Evolutionary conservation across 2,329 filamentous ascomycete species (phyloP), one percentile per base, ranked within the genome.

Genomic region (Polytolypa hystricis): DNA sequence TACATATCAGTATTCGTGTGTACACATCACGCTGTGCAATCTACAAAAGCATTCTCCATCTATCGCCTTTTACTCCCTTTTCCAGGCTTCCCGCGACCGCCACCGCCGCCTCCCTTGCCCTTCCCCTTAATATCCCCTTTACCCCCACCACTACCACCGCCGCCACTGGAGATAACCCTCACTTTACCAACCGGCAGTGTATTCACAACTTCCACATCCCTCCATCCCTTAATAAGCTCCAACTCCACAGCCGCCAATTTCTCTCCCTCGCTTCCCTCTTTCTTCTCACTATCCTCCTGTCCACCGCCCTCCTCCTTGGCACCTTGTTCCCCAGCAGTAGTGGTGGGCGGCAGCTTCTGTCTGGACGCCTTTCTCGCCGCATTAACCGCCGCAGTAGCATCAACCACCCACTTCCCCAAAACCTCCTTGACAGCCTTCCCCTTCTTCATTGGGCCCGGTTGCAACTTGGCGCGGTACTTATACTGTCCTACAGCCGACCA

Each of bases 381-480:
- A 17, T 41, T 46, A 9, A 27, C 40, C 8, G 53, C 54, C 0
- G 53, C 53, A 1, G 54, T 56, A 5, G 77, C 73, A 33, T 77
- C 84, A 14, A 69, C 60, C 45, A 80, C 71, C 87, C 89, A 95
- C 41, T 74, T 73, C 33, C 79, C 77, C n/a, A 96, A 61, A 20
- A 96, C 80, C 60, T 96, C 89, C 56, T 84, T 84, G 32, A 94
- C 77, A 0, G 86, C 87, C 57, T 95, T 96, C 7, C 91, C 89
- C 64, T 94, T 94, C 70, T 96, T 98, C 45, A 80, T 72, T 0
- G 77, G 63, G 0, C 91, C 91, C 0, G 91, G 91, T 61, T 96
- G 91, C 49, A 98, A 60, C 66, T 98, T 98, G 37, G 79, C 84
- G 60, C 93, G 93, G 67, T 95, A 96, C 62, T 95, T 95, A 62